Conservation (phyloP, 345 rosid species). For the Linum trigynum region DNA sequence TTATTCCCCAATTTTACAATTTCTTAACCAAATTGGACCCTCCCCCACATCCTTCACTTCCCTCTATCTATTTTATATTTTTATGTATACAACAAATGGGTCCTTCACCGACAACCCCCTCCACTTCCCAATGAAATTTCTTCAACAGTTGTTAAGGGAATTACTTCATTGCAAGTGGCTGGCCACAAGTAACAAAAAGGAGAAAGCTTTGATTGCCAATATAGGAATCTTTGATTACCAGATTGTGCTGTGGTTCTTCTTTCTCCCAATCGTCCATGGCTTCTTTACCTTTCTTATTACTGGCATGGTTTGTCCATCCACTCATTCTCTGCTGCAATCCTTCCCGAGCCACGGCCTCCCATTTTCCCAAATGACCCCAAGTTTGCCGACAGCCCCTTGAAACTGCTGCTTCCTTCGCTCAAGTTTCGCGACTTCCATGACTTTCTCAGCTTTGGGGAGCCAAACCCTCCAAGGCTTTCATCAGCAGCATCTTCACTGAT, state of each 20-base stretch:
- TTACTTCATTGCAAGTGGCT: too few relatives aligned
- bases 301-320: conserved; percentile 46
- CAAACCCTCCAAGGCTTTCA: conserved; percentile 36
- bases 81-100: conserved; percentile 23
- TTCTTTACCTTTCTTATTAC: conserved; percentile 7
- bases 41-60: background rate
- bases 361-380: conserved; percentile 56
- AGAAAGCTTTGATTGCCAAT: conserved; percentile 18
- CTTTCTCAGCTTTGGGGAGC: conserved; percentile 59
- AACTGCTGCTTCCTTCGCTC: conserved; percentile 90
- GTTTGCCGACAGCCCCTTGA: conserved; percentile 61
- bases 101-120: conserved; percentile 18
- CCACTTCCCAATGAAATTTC: background rate
- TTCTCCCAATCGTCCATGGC: too few relatives aligned
- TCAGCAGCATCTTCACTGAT: conserved; percentile 34
- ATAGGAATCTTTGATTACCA: conserved; percentile 26
- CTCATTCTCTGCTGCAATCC: conserved; percentile 52
- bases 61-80: conserved; percentile 13
- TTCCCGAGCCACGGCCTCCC: conserved; percentile 65
- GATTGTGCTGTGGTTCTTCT: background rate
- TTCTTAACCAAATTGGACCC: conserved; percentile 14
- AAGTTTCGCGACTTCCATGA: conserved; percentile 56
- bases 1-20: conserved; percentile 33
- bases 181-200: background rate
- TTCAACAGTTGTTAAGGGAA: conserved; percentile 2